These are phyloP conservation scores for Salix suchowensis DNA, from an alignment of 345 rosid genomes.

Conservation along the genomic window DNA sequence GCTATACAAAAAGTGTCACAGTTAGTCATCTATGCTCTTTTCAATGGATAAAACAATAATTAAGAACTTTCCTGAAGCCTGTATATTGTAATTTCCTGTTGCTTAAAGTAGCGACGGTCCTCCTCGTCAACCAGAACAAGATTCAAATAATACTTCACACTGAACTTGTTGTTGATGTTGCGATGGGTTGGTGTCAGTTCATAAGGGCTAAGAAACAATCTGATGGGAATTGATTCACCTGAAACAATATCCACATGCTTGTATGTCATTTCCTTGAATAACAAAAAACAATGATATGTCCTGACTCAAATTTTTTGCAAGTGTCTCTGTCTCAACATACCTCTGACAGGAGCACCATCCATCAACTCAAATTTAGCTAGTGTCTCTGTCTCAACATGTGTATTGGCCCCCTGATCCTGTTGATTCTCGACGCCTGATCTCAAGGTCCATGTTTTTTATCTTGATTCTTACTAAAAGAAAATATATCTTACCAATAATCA, in stretches of 20 bases:
- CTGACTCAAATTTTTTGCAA: neutral
- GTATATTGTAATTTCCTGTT: conserved; percentile 87
- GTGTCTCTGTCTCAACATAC: conserved; percentile 27
- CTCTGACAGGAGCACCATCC: conserved; percentile 99
- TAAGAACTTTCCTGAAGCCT: conserved; percentile 70
- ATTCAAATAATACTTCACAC: conserved; percentile 90
- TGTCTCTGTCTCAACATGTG: conserved; percentile 97
- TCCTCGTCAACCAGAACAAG: conserved; percentile 96
- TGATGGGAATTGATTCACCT: conserved; percentile 97
- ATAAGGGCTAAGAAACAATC: conserved; percentile 89
- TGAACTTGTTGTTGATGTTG: conserved; percentile 96
- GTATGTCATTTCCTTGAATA: neutral
- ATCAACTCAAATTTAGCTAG: conserved; percentile 94
- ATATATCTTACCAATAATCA: conserved; percentile 94
- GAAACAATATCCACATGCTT: conserved; percentile 11
- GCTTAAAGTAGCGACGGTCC: conserved; percentile 94
- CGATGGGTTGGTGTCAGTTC: conserved; percentile 92
- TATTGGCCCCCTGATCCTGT: conserved; percentile 92
- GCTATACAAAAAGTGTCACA: neutral
- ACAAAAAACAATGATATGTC: neutral
- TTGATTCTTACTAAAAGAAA: conserved; percentile 98
- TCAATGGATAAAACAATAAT: neutral
- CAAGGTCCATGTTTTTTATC: conserved; percentile 99
- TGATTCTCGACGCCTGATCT: conserved; percentile 93
- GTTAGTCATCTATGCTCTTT: neutral